Evolutionary conservation across 2,329 filamentous ascomycete genomes (phyloP), one percentile per base, ranked within the genome.

Genomic region (Raffaelea arxii): DNA sequence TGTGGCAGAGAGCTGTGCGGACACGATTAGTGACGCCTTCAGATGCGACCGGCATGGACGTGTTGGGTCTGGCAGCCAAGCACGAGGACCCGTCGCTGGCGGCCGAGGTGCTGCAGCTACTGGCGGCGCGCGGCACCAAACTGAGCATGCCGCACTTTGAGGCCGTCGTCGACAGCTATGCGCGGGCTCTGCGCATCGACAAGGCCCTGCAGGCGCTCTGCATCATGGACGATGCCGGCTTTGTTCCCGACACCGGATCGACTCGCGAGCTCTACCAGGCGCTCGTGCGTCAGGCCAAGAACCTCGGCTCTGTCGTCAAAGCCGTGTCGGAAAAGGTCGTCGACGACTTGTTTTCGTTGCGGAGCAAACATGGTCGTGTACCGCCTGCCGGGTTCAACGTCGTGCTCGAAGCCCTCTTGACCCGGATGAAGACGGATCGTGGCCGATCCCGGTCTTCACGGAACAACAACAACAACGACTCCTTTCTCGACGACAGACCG

Each of bases 141-240:
- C 69, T 89, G 32, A 68, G 72, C 9, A 63, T 74, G 6, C 72
- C 84, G 51, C 87, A 96, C 59, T 94, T 92, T 63, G 88, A 94
- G 61, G 74, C 83, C 24, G 72, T 96, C 24, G 68, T 90, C 6
- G 80, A 86, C 48, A 75, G 84, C 4, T 87, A 94, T 58, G 69
- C 79, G 11, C 66, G 68, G 4, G 57, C 61, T 4, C 69, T 72
- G 2, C 79, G 92, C 52, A 57, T 91, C 7, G 64, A 67, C 22
- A 77, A 79, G 23, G 84, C 85, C 0, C 71, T 95, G 30, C 75
- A 77, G 36, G 72, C 85, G 2, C 69, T 95, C 16, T 78, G 77
- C 53, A 81, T 88, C 58, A 92, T 94, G 83, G 66, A 76, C 21
- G 71, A 77, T 49, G 76, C 80, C 18, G 78, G 80, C 5, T 59